Conservation (phyloP, 139 green algal species). For the Closterium sp. region DNA sequence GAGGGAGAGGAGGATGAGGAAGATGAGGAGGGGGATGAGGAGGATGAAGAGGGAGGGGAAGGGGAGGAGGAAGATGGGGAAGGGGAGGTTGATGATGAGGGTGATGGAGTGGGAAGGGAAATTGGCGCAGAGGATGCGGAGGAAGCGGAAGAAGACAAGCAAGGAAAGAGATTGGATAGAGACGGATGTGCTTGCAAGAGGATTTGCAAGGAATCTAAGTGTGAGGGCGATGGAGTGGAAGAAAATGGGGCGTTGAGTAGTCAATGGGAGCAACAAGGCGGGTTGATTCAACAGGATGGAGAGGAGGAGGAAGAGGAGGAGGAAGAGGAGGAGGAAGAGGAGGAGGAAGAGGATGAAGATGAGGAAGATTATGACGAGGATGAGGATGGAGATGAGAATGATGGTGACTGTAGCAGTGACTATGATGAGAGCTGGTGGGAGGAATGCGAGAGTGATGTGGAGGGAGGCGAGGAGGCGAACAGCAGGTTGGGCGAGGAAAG, state of each 20-base stretch:
- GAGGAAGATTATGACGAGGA: background rate
- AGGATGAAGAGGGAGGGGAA: background rate
- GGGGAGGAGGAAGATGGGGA: background rate
- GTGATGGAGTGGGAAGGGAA: background rate
- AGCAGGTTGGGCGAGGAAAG: background rate
- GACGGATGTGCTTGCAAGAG: background rate
- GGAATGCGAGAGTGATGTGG: background rate
- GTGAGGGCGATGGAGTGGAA: background rate
- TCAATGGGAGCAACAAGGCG: no score
- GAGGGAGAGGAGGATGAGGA: background rate
- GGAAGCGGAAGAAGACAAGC: background rate
- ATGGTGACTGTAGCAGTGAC: background rate
- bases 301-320: no score
- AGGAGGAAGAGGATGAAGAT: background rate
- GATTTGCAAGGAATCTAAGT: background rate
- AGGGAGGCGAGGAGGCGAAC: background rate
- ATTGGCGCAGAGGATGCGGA: background rate
- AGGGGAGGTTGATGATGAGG: background rate
- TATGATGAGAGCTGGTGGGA: background rate
- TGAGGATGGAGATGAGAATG: background rate
- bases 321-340: background rate
- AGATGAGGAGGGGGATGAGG: no score
- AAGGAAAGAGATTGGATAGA: background rate
- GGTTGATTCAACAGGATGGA: conserved; percentile 65
- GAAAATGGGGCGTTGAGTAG: no score